A percentile compares a stretch with the other conserved stretches of the same genome.
phyloP scores from a whole-genome alignment of 2,329 filamentous ascomycete species.

The Aspergillus intermedius region DNA sequence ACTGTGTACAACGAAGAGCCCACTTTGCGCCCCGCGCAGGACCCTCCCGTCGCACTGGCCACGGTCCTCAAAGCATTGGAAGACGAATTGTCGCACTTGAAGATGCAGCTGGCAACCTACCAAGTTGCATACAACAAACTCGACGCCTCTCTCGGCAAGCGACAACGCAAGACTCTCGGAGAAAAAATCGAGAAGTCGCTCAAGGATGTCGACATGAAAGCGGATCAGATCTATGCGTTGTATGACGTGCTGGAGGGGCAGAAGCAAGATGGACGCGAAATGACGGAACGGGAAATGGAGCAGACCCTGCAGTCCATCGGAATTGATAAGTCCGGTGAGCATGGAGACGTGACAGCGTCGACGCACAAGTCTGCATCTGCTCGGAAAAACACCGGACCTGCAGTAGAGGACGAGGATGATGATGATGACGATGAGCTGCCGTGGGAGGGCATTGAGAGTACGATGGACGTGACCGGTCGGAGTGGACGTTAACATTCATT shows the following conservation, averaged over 20 bases:
- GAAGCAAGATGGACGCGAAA: slow-evolving; percentile 57
- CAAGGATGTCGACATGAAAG: slow-evolving; percentile 62
- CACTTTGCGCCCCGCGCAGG: slow-evolving; percentile 57
- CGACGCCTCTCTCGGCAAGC: slow-evolving; percentile 60
- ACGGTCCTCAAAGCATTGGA: slow-evolving; percentile 76
- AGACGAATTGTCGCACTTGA: slow-evolving; percentile 72
- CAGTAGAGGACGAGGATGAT: slow-evolving; percentile 20
- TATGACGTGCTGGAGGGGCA: slow-evolving; percentile 81
- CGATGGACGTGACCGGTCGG: slow-evolving; percentile 31
- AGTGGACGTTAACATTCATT: slow-evolving; percentile 10
- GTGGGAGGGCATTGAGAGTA: slow-evolving; percentile 40
- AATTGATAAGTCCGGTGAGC: slow-evolving; percentile 21
- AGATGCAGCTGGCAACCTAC: slow-evolving; percentile 58
- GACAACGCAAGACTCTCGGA: slow-evolving; percentile 56
- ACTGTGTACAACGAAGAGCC: slow-evolving; percentile 48
- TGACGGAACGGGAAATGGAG: slow-evolving; percentile 58
- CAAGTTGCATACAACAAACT: slow-evolving; percentile 59
- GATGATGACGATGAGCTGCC: slow-evolving; percentile 35
- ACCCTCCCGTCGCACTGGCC: slow-evolving; percentile 66
- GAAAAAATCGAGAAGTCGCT: slow-evolving; percentile 57
- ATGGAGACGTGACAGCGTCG: slow-evolving; percentile 21
- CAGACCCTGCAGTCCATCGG: slow-evolving; percentile 51
- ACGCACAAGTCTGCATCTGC: slow-evolving; percentile 22
- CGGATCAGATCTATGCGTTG: slow-evolving; percentile 72
- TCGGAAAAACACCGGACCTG: slow-evolving; percentile 12